Conservation (phyloP, 148 eudicot species). For the Camellia lanceoleosa region DNA sequence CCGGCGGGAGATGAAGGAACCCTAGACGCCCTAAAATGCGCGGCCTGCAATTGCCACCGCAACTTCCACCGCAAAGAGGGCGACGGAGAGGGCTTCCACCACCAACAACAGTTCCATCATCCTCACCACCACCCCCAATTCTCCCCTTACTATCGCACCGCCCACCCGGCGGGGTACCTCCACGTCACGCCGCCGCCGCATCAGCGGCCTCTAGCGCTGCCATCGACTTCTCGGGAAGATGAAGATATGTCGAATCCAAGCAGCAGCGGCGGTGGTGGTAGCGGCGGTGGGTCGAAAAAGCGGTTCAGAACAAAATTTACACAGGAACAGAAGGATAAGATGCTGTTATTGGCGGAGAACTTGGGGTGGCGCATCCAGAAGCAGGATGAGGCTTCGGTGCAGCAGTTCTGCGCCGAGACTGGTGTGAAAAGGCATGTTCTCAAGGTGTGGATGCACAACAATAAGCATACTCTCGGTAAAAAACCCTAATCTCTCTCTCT, state of each 20-base stretch:
- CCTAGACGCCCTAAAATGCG: slow-evolving; percentile 58
- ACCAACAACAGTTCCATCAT: slow-evolving; percentile 5
- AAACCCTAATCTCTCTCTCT: slow-evolving; percentile 30
- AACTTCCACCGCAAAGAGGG: slow-evolving; percentile 65
- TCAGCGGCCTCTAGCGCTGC: slow-evolving; percentile 31
- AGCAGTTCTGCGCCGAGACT: slow-evolving; percentile 42
- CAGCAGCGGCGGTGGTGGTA: slow-evolving; percentile 41
- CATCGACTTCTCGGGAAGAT: slow-evolving; percentile 36
- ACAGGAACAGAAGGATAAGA: slow-evolving; percentile 52
- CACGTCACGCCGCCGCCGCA: slow-evolving; percentile 27
- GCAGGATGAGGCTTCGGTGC: slow-evolving; percentile 46
- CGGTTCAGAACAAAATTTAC: slow-evolving; percentile 42
- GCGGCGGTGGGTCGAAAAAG: slow-evolving; percentile 27
- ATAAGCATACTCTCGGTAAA: slow-evolving; percentile 66
- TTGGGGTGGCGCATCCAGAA: slow-evolving; percentile 57
- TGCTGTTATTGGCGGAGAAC: slow-evolving; percentile 50
- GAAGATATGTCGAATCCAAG: slow-evolving; percentile 55
- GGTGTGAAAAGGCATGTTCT: slow-evolving; percentile 47
- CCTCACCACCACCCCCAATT: slow-evolving; percentile 24
- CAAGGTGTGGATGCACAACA: slow-evolving; percentile 66
- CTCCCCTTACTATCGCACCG: slow-evolving; percentile 29
- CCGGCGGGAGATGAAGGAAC: slow-evolving; percentile 60
- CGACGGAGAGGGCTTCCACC: neutral
- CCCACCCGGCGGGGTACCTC: slow-evolving; percentile 39
- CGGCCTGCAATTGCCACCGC: slow-evolving; percentile 79